A percentile compares a stretch with the other conserved stretches of the same genome.
Conservation (phyloP, 306 rosid genomes). For the Argentina anserina region DNA sequence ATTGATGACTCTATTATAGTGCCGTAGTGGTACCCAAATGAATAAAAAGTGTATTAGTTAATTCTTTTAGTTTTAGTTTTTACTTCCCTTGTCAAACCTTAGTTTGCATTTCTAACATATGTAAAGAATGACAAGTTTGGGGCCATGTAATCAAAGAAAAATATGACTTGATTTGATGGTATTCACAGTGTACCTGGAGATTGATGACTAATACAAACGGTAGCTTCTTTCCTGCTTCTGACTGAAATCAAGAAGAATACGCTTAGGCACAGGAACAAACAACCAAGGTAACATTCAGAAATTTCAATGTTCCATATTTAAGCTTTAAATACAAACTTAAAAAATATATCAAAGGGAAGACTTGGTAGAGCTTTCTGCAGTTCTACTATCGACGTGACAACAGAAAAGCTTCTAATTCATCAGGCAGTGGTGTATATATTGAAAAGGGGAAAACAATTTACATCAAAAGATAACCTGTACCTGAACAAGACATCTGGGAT, state of each 20-base stretch:
- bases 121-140: not conserved
- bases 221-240: constrained; percentile 72
- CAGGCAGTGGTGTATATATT: not conserved
- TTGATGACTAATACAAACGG: constrained; percentile 79
- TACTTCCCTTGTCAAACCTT: not conserved
- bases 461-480: constrained; percentile 34
- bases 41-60: not conserved
- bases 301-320: not conserved
- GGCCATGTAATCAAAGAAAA: not conserved
- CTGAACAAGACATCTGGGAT: constrained; percentile 69
- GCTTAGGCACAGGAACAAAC: constrained; percentile 12
- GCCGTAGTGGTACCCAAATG: not conserved
- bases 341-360: not conserved
- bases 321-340: not conserved
- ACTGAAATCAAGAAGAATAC: constrained; percentile 44
- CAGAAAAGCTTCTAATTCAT: not conserved
- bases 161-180: not conserved
- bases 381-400: not conserved
- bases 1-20: not conserved
- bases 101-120: not conserved
- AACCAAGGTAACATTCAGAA: not conserved
- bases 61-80: not conserved
- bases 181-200: constrained; percentile 66
- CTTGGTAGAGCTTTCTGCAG: not conserved
- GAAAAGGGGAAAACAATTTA: not conserved